A percentile compares a stretch with the other conserved stretches of the same genome.
Evolutionary conservation across 176 grass and related monocot species (phyloP).

Genomic region (Puccinellia tenuiflora): DNA sequence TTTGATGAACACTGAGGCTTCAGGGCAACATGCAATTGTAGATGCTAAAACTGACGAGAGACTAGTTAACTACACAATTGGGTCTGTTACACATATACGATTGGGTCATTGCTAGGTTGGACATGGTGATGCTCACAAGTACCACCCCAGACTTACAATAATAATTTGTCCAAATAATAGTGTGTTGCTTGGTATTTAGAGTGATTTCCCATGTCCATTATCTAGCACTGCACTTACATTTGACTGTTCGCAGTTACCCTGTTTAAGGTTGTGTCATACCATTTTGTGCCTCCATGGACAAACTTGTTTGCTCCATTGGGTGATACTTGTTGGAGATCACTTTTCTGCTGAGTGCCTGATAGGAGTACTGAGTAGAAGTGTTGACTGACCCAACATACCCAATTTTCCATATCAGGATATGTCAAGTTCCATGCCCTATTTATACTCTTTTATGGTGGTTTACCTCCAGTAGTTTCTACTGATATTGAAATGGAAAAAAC

Average conservation of each 20-base stretch:
- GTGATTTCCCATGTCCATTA: background rate
- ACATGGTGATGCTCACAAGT: background rate
- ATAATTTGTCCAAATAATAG: background rate
- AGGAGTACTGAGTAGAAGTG: background rate
- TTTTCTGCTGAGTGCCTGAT: background rate
- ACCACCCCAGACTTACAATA: background rate
- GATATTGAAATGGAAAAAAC: background rate
- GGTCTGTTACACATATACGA: background rate
- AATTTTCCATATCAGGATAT: background rate
- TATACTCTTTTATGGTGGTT: background rate
- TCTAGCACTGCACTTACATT: background rate
- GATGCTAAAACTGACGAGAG: background rate
- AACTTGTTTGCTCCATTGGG: background rate
- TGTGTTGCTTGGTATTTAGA: background rate
- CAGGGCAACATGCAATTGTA: background rate
- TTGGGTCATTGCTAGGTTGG: background rate
- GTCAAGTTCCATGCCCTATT: background rate
- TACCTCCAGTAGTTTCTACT: background rate
- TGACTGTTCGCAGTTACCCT: background rate
- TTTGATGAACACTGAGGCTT: background rate
- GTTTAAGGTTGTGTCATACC: background rate
- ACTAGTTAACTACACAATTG: background rate
- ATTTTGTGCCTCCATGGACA: background rate
- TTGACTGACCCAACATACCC: background rate
- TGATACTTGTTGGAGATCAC: background rate